Evolutionary conservation across 306 rosid genomes (phyloP).

Genomic region (Cucumis melo): DNA sequence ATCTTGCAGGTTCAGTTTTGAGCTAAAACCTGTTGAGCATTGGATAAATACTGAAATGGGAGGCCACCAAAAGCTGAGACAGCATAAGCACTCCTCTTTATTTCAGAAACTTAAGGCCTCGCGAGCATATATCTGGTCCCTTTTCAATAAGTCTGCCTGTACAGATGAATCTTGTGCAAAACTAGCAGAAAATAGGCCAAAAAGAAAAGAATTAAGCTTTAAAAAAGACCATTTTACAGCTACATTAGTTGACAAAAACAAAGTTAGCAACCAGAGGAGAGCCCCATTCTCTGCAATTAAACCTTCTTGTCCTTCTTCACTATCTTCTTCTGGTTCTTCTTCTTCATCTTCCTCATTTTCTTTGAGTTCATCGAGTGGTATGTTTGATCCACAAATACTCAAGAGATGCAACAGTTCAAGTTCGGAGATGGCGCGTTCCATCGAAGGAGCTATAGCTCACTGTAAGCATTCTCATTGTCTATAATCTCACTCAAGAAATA

Average conservation of each 20-base stretch:
- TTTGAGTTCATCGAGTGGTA: constrained; percentile 35
- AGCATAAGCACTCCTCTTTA: constrained; percentile 39
- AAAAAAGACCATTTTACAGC: constrained; percentile 20
- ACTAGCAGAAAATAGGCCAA: constrained; percentile 28
- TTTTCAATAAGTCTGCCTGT: constrained; percentile 54
- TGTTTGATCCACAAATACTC: constrained; percentile 33
- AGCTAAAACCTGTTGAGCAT: constrained; percentile 42
- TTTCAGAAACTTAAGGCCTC: constrained; percentile 59
- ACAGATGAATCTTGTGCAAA: constrained; percentile 32
- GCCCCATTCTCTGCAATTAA: constrained; percentile 68
- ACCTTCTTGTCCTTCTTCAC: constrained; percentile 20
- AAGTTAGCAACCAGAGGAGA: constrained; percentile 34
- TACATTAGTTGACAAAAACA: not conserved
- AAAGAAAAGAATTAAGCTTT: constrained; percentile 20
- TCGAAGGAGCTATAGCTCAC: constrained; percentile 94
- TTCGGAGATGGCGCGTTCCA: constrained; percentile 56
- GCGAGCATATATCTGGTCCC: constrained; percentile 44
- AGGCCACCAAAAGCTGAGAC: constrained; percentile 35
- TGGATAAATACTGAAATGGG: constrained; percentile 10
- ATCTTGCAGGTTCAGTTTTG: constrained; percentile 61
- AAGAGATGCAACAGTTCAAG: constrained; percentile 63
- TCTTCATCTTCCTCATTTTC: constrained; percentile 75
- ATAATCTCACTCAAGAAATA: constrained; percentile 3
- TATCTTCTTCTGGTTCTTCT: constrained; percentile 57
- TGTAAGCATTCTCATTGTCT: constrained; percentile 56